Conservation (phyloP, 1,284 basidiomycete species). For the Tylopilus orsonianus region DNA sequence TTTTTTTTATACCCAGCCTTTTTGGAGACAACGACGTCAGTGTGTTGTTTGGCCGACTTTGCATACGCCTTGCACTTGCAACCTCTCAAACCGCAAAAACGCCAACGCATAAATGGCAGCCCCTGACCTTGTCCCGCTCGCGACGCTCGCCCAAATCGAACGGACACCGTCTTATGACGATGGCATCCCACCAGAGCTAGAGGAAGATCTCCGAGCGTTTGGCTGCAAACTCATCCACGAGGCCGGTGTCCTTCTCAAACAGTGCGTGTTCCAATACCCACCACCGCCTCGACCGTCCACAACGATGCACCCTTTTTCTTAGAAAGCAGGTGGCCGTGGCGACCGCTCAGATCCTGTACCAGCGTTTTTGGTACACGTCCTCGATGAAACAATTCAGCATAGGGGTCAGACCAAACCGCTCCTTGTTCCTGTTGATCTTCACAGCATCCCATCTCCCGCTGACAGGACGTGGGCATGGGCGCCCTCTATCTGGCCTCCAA, state of each 20-base stretch:
- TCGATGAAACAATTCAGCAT: constrained; percentile 94
- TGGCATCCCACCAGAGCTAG: constrained; percentile 77
- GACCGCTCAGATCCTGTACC: constrained; percentile 94
- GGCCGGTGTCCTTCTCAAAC: constrained; percentile 85
- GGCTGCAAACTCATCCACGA: constrained; percentile 94
- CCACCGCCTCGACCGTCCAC: too few species aligned
- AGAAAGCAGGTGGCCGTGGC: constrained; percentile 97
- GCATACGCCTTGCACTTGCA: too few species aligned
- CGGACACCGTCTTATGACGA: constrained; percentile 80
- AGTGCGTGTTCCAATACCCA: too few species aligned
- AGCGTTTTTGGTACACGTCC: constrained; percentile 95
- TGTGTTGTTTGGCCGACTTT: constrained; percentile 28
- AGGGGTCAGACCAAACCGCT: constrained; percentile 56
- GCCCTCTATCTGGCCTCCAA: constrained; percentile 94
- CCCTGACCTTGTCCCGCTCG: constrained; percentile 78
- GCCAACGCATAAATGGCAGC: constrained; percentile 32
- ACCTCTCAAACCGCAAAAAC: neutral
- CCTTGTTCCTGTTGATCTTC: constrained; percentile 6
- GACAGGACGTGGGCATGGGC: constrained; percentile 89
- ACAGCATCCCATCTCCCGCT: constrained; percentile 2
- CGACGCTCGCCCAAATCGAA: constrained; percentile 76
- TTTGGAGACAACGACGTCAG: too few species aligned
- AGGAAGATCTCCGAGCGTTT: constrained; percentile 83
- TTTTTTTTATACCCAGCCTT: too few species aligned
- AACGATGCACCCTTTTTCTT: constrained; percentile 1